phyloP scores from a whole-genome alignment of 1,284 basidiomycete genomes.

The Fomitiporia mediterranea region DNA sequence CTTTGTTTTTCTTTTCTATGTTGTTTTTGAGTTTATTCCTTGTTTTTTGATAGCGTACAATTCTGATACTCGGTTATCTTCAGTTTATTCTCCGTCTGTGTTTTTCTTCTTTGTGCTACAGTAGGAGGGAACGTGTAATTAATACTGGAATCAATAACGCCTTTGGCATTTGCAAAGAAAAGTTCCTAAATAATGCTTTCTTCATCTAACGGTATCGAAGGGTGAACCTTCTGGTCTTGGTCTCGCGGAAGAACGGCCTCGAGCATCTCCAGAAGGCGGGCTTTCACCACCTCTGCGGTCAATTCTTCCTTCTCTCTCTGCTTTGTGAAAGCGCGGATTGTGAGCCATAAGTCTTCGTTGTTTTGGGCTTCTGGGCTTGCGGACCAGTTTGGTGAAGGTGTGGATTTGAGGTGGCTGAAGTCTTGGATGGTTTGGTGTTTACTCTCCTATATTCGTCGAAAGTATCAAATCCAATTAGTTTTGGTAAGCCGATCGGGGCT shows the following conservation, averaged over 20 bases:
- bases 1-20: not conserved
- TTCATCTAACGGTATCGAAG: too few species aligned
- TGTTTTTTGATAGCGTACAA: not conserved
- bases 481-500: not conserved
- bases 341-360: too few species aligned
- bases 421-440: constrained; percentile 50
- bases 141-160: not conserved
- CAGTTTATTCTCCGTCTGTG: too few species aligned
- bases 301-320: too few species aligned
- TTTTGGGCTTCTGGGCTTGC: not conserved
- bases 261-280: not conserved
- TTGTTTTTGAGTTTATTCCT: not conserved
- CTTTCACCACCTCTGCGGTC: too few species aligned
- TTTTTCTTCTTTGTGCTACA: not conserved
- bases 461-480: not conserved
- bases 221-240: too few species aligned
- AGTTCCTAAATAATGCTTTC: too few species aligned
- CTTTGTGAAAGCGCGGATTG: too few species aligned
- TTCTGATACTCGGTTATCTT: too few species aligned
- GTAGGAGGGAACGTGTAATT: not conserved
- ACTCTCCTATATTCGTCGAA: not conserved
- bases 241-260: not conserved
- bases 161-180: not conserved
- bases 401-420: constrained; percentile 73
- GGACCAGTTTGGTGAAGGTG: constrained; percentile 72